Evolutionary conservation across 2,329 filamentous ascomycete genomes (phyloP).

Genomic region (Pyrenophora seminiperda): DNA sequence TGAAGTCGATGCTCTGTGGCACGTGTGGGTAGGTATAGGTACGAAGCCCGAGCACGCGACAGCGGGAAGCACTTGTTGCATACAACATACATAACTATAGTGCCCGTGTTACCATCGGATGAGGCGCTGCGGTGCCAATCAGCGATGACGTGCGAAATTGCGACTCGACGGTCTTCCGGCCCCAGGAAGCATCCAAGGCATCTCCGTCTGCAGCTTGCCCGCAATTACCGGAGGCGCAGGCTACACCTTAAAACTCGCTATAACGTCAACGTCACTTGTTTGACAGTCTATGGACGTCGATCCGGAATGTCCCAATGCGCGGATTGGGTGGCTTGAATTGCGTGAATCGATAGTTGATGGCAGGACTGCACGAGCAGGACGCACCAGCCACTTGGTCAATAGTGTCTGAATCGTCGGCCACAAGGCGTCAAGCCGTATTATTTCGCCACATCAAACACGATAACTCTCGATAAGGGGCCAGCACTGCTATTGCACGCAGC

Average conservation of each 20-base stretch:
- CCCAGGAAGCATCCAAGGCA: slow-evolving; percentile 19
- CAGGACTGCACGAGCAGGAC: not conserved
- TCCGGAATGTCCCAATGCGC: not conserved
- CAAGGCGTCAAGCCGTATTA: not conserved
- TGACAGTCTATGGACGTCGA: not conserved
- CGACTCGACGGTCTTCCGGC: slow-evolving; percentile 25
- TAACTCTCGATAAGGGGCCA: slow-evolving; percentile 26
- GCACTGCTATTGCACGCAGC: slow-evolving; percentile 17
- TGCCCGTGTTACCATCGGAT: slow-evolving; percentile 3
- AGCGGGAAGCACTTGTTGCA: not conserved
- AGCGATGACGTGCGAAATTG: slow-evolving; percentile 33
- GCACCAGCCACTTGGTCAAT: not conserved
- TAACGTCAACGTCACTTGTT: not conserved
- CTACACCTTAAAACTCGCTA: slow-evolving; percentile 3
- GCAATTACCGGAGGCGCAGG: slow-evolving; percentile 23
- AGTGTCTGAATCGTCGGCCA: not conserved
- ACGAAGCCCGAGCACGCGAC: slow-evolving; percentile 5
- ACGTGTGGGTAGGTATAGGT: not conserved
- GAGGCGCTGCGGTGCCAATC: slow-evolving; percentile 17
- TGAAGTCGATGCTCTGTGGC: not conserved
- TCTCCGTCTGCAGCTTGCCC: slow-evolving; percentile 21
- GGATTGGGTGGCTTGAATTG: not conserved
- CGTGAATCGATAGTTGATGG: not conserved
- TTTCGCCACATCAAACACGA: slow-evolving; percentile 18
- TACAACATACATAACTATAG: too few species aligned